Evolutionary conservation across 768 basidiomycete genomes (phyloP), one percentile per base, ranked within the genome.

Genomic region (Kondoa subrosea): DNA sequence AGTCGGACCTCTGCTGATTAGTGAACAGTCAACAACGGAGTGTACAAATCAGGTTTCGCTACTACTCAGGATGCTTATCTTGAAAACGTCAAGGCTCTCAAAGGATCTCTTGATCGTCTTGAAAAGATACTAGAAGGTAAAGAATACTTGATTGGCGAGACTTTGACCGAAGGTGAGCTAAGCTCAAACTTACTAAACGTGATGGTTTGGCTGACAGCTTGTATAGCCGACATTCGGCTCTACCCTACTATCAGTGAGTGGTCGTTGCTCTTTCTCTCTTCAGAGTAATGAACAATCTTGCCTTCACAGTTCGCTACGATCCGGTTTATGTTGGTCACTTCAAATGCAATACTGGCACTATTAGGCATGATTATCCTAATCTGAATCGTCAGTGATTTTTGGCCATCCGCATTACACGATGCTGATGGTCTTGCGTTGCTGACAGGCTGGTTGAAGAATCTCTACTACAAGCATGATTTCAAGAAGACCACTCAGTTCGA

Each of bases 391-490:
- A 70, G 58, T 21, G 25, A 25, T 25, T 56, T 56, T 25, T 15
- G 56, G 25, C 58, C 21, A 12, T 59, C 58, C 29, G 14, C 21
- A 14, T 14, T 59, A 31, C 25, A 29, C 68, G 86, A 85, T 33
- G 32, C 40, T 29, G 15, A 21, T 31, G 16, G 2, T 3, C 8
- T 27, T 57, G 17, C 2, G 14, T 0, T 34, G 25, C 14, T 34
- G 15, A 34, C 34, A 26, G n/a, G 57, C 27, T 92, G 89, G 87
- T 73, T 88, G 78, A 85, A 85, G 77, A 85, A 86, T 75, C 78
- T 96, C 25, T 97, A 99, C 81, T 96, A 91, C 91, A 87, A 86
- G 70, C 80, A 86, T 72, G 78, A 85, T 2, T 97, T 99, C 84
- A 85, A 85, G 76, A 82, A 84, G 3, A 85, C 86, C 21, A 92